Conservation (phyloP, 495 filamentous ascomycete species). For the Hypoxylon crocopeplum region DNA sequence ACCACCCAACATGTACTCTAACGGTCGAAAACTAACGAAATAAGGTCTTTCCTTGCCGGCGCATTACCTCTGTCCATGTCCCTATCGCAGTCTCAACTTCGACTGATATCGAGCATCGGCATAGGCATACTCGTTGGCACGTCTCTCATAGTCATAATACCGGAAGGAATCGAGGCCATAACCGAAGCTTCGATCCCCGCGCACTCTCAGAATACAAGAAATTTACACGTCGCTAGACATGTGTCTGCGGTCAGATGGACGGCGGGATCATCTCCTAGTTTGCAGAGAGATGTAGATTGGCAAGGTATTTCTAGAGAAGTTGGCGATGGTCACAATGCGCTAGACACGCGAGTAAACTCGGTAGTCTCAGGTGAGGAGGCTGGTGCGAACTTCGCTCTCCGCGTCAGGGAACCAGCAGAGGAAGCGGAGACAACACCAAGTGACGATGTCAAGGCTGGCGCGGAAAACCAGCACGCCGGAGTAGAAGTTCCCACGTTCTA, state of each 20-base stretch:
- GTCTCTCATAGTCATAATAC: slow-evolving; percentile 95
- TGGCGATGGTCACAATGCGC: neutral
- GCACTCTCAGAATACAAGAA: slow-evolving; percentile 49
- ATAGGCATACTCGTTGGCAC: slow-evolving; percentile 95
- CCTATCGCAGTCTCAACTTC: slow-evolving; percentile 85
- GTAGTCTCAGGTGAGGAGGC: neutral
- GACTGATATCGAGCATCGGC: slow-evolving; percentile 89
- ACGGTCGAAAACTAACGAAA: slow-evolving; percentile 36
- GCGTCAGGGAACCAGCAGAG: slow-evolving; percentile 19
- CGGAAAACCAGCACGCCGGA: slow-evolving; percentile 24
- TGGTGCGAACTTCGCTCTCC: slow-evolving; percentile 1
- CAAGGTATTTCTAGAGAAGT: neutral
- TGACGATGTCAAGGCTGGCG: slow-evolving; percentile 7
- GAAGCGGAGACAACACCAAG: slow-evolving; percentile 20
- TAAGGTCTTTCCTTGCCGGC: slow-evolving; percentile 93
- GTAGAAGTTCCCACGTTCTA: slow-evolving; percentile 59
- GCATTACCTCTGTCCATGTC: slow-evolving; percentile 89
- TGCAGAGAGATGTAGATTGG: slow-evolving; percentile 7
- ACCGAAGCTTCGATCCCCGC: slow-evolving; percentile 64
- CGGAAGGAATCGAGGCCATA: slow-evolving; percentile 92
- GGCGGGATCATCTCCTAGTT: slow-evolving; percentile 4
- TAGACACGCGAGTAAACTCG: neutral
- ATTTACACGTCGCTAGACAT: slow-evolving; percentile 28
- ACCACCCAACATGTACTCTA: neutral
- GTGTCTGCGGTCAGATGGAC: slow-evolving; percentile 32